Conservation (phyloP, 768 basidiomycete species). For the Pleurotus ostreatus region DNA sequence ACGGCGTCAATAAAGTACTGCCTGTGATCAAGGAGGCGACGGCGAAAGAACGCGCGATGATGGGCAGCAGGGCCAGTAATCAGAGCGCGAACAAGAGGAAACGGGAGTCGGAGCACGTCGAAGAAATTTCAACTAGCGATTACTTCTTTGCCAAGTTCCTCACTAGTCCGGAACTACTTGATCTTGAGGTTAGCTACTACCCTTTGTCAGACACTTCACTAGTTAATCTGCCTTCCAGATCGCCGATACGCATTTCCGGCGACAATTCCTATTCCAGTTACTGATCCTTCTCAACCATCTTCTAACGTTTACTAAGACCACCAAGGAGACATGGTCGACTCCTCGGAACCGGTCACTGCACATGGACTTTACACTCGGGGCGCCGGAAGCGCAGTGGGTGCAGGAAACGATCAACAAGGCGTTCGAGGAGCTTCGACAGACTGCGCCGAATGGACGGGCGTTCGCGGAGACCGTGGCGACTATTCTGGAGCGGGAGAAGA, state of each 20-base stretch:
- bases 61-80: constrained; percentile 59
- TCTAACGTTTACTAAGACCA: constrained; percentile 65
- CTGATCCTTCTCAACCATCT: constrained; percentile 76
- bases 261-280: constrained; percentile 86
- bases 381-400: constrained; percentile 69
- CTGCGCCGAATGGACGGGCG: constrained; percentile 70
- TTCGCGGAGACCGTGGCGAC: constrained; percentile 71
- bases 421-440: constrained; percentile 61
- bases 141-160: constrained; percentile 95
- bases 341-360: constrained; percentile 75
- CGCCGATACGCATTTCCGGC: constrained; percentile 88
- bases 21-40: constrained; percentile 83
- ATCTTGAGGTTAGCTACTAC: constrained; percentile 64
- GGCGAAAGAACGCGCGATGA: constrained; percentile 83
- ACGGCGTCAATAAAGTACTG: constrained; percentile 67
- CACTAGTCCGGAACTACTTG: constrained; percentile 81
- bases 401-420: constrained; percentile 62
- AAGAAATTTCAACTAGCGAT: constrained; percentile 54
- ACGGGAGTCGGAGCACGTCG: constrained; percentile 49
- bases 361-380: constrained; percentile 76
- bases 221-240: constrained; percentile 43
- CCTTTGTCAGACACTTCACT: constrained; percentile 4
- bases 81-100: constrained; percentile 54
- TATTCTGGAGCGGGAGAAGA: constrained; percentile 79
- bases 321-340: constrained; percentile 57